Percentiles rank a stretch among this genome's conserved stretches.
Evolutionary conservation across 2,329 filamentous ascomycete species (phyloP).

Genomic region (Niveomyces coronatus): DNA sequence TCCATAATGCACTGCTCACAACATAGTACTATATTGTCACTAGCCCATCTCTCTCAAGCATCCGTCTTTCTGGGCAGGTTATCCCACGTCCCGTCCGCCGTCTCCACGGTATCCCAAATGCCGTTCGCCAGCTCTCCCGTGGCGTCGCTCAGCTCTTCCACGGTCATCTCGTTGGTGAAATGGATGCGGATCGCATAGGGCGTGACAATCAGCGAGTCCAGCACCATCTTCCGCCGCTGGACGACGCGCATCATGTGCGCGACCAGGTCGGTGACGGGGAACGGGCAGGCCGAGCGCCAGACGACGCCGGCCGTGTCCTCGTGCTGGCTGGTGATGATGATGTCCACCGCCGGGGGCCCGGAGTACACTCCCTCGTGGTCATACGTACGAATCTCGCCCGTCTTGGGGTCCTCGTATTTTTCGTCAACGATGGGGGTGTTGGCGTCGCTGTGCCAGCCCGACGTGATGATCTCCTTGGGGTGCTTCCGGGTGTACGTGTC

Average conservation of each 20-base stretch:
- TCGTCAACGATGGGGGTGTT: conserved; percentile 11
- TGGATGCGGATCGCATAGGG: conserved; percentile 10
- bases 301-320: not conserved
- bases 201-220: conserved; percentile 12
- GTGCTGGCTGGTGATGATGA: conserved; percentile 9
- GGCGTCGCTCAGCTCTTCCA: too few relatives aligned
- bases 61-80: too few relatives aligned
- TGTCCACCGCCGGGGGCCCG: conserved; percentile 11
- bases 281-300: conserved; percentile 8
- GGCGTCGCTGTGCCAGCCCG: conserved; percentile 10
- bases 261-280: conserved; percentile 9
- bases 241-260: conserved; percentile 12
- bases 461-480: conserved; percentile 6
- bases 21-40: too few relatives aligned
- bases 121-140: too few relatives aligned
- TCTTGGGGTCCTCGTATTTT: conserved; percentile 11
- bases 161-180: too few relatives aligned
- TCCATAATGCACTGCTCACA: too few relatives aligned
- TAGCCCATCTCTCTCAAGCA: too few relatives aligned
- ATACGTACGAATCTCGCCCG: conserved; percentile 10
- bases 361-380: not conserved
- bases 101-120: too few relatives aligned
- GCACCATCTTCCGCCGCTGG: conserved; percentile 4
- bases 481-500: too few relatives aligned
- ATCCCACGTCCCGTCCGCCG: too few relatives aligned